Evolutionary conservation across 768 basidiomycete species (phyloP).

Genomic region (Gloeostereum incarnatum): DNA sequence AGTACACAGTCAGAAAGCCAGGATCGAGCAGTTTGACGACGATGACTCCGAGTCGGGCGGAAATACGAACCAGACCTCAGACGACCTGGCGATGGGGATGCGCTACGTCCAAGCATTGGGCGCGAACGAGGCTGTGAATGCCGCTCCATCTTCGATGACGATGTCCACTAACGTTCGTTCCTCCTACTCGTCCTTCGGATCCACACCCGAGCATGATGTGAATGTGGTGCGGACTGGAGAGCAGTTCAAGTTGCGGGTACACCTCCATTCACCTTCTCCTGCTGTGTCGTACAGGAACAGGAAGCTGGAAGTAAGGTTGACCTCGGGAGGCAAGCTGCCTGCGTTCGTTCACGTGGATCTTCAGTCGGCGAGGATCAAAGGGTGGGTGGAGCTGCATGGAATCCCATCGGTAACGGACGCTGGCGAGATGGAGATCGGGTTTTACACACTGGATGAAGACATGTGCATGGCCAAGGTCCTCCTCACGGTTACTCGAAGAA

Average conservation of each 20-base stretch:
- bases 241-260: constrained; percentile 48
- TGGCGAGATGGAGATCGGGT: constrained; percentile 44
- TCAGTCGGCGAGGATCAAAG: constrained; percentile 31
- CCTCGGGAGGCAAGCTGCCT: constrained; percentile 45
- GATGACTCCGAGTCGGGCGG: constrained; percentile 19
- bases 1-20: constrained; percentile 59
- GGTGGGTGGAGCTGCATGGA: constrained; percentile 48
- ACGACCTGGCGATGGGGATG: constrained; percentile 61
- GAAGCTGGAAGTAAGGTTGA: constrained; percentile 37
- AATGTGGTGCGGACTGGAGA: constrained; percentile 49
- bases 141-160: constrained; percentile 21
- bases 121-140: constrained; percentile 25
- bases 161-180: constrained; percentile 29
- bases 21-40: constrained; percentile 33
- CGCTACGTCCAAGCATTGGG: constrained; percentile 66
- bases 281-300: constrained; percentile 15
- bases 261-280: constrained; percentile 12
- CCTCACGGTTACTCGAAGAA: too few relatives aligned
- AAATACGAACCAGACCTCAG: constrained; percentile 38
- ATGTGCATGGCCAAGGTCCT: constrained; percentile 45
- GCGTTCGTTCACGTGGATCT: constrained; percentile 46
- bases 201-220: constrained; percentile 38
- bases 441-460: constrained; percentile 40
- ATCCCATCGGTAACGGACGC: constrained; percentile 38
- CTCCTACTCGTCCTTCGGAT: constrained; percentile 60